Percentiles rank a stretch among this genome's conserved stretches.
These are phyloP conservation scores for Boletus coffeatus DNA, from an alignment of 1,284 basidiomycete species.

Conservation along the genomic window DNA sequence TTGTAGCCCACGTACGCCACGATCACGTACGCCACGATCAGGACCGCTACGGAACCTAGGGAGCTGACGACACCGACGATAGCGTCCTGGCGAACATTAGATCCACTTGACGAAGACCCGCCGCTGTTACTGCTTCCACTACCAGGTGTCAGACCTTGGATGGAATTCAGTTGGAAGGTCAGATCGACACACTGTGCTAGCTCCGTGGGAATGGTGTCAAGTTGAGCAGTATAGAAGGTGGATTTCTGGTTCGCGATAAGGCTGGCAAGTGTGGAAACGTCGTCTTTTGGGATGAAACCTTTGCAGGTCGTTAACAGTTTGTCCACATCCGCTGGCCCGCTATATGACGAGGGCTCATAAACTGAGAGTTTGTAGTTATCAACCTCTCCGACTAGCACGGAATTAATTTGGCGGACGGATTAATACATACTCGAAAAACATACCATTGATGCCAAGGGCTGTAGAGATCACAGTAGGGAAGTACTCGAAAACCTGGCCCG, in stretches of 20 bases:
- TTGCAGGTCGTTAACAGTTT: conserved; percentile 56
- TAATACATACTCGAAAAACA: conserved; percentile 19
- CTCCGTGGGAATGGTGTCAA: conserved; percentile 32
- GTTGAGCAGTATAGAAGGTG: conserved; percentile 52
- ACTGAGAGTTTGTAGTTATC: conserved; percentile 56
- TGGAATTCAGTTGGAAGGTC: conserved; percentile 48
- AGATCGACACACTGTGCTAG: conserved; percentile 61
- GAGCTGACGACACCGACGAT: conserved; percentile 78
- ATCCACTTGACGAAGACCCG: conserved; percentile 13
- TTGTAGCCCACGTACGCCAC: conserved; percentile 47
- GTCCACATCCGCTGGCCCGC: conserved; percentile 36
- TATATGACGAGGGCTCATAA: conserved; percentile 50
- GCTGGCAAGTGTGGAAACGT: conserved; percentile 47
- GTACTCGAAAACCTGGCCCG: conserved; percentile 60
- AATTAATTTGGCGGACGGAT: conserved; percentile 5
- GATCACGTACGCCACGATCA: conserved; percentile 50
- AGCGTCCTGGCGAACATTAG: conserved; percentile 53
- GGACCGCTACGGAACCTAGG: conserved; percentile 63
- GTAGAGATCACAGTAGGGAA: conserved; percentile 46
- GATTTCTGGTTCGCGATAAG: conserved; percentile 52
- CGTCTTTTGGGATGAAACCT: conserved; percentile 48
- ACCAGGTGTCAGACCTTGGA: conserved; percentile 33
- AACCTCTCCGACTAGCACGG: conserved; percentile 35
- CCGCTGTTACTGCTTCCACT: conserved; percentile 17
- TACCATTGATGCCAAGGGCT: conserved; percentile 46